A percentile compares a stretch with the other conserved stretches of the same genome.
Evolutionary conservation across 331 rosid genomes (phyloP).

Genomic region (Acacia concinna): DNA sequence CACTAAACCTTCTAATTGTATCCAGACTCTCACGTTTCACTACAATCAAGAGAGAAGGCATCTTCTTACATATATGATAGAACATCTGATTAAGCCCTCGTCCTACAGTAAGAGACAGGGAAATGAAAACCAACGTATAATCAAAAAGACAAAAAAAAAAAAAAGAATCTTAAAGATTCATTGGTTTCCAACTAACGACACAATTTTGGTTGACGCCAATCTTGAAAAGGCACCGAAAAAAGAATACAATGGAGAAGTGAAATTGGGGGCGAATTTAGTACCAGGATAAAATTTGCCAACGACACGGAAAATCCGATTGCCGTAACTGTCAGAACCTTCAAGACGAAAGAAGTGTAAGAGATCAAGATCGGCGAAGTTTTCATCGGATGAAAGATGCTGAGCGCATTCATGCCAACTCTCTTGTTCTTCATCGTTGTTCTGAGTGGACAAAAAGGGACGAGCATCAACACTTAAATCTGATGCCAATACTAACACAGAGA

Average conservation of each 20-base stretch:
- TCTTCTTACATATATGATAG: neutral
- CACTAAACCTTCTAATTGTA: neutral
- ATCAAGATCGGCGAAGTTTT: slow-evolving; percentile 96
- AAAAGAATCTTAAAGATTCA: neutral
- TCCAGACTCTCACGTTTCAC: neutral
- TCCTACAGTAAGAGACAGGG: neutral
- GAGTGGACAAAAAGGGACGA: slow-evolving; percentile 59
- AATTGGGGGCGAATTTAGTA: slow-evolving; percentile 14
- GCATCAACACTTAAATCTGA: slow-evolving; percentile 75
- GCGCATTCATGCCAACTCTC: slow-evolving; percentile 87
- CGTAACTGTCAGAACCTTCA: slow-evolving; percentile 71
- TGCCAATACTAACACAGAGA: slow-evolving; percentile 82
- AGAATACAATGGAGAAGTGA: neutral
- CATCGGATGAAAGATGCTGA: slow-evolving; percentile 67
- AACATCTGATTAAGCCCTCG: neutral
- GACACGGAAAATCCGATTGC: slow-evolving; percentile 64
- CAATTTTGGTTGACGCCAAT: neutral
- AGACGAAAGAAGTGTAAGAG: slow-evolving; percentile 60
- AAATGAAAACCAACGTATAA: too few relatives aligned
- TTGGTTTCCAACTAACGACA: neutral
- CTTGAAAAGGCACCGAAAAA: neutral
- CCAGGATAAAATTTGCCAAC: slow-evolving; percentile 91
- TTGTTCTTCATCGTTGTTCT: slow-evolving; percentile 42
- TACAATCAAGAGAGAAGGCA: neutral
- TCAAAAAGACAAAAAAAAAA: too few relatives aligned